phyloP scores from a whole-genome alignment of 345 rosid genomes.

The Excoecaria cochinchinensis region DNA sequence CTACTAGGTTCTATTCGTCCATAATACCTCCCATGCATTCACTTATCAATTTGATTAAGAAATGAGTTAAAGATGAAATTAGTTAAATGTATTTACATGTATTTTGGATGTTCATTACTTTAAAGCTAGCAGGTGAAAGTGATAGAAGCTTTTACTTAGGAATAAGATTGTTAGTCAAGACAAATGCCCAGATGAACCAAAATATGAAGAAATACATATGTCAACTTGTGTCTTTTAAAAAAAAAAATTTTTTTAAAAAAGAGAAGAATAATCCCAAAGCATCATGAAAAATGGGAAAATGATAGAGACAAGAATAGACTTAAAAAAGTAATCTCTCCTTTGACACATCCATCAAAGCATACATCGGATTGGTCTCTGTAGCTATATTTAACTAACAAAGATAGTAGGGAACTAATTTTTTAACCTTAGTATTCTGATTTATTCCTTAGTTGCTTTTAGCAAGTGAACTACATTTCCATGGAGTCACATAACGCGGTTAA shows the following conservation, averaged over 20 bases:
- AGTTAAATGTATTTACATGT: neutral
- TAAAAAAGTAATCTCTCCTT: neutral
- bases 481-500: neutral
- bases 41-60: neutral
- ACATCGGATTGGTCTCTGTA: neutral
- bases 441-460: neutral
- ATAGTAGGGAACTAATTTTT: neutral
- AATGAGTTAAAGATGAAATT: neutral
- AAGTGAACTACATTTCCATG: neutral
- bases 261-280: neutral
- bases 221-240: no score
- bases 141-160: no score
- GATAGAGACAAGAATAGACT: neutral
- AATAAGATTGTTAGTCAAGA: neutral
- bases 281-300: neutral
- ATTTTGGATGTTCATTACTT: neutral
- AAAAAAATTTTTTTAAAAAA: no score
- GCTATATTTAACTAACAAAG: neutral
- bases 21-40: no score
- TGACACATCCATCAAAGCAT: neutral
- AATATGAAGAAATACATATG: neutral
- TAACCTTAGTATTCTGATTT: neutral
- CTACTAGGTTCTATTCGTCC: no score
- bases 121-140: neutral
- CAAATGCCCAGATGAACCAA: neutral